Evolutionary conservation across 2,329 filamentous ascomycete genomes (phyloP).

Genomic region (Dactylonectria macrodidyma): DNA sequence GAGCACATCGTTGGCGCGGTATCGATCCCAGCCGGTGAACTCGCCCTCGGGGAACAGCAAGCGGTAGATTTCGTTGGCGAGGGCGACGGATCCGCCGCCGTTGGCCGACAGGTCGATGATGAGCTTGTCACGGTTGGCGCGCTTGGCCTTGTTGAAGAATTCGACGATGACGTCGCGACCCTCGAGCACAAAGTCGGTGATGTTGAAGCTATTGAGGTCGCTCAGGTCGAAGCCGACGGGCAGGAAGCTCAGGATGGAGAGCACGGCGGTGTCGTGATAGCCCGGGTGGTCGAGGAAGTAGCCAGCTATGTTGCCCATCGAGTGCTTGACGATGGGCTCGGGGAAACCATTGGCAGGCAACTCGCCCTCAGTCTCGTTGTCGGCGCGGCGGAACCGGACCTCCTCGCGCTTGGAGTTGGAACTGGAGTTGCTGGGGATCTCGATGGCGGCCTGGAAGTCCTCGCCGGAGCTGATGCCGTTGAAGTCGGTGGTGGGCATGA

Average conservation of each 20-base stretch:
- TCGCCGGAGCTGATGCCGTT: conserved; percentile 40
- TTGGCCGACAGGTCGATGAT: conserved; percentile 45
- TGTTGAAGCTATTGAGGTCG: conserved; percentile 9
- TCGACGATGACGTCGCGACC: conserved; percentile 36
- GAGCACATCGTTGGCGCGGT: conserved; percentile 41
- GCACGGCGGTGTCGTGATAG: conserved; percentile 42
- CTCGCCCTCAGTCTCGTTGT: background rate
- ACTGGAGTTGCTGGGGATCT: conserved; percentile 27
- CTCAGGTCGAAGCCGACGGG: conserved; percentile 33
- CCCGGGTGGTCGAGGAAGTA: conserved; percentile 41
- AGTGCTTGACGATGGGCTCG: conserved; percentile 36
- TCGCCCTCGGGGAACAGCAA: conserved; percentile 42
- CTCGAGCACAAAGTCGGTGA: conserved; percentile 37
- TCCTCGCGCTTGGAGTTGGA: conserved; percentile 16
- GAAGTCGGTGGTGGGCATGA: conserved; percentile 35
- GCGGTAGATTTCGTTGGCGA: conserved; percentile 41
- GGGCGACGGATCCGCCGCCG: conserved; percentile 40
- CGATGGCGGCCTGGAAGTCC: conserved; percentile 40
- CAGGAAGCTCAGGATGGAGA: conserved; percentile 43
- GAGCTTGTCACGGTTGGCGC: conserved; percentile 42
- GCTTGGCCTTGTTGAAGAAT: conserved; percentile 39
- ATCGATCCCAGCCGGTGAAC: conserved; percentile 39
- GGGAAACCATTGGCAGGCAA: conserved; percentile 31
- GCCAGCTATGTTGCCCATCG: conserved; percentile 28
- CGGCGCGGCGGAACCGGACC: conserved; percentile 32